These are phyloP conservation scores for Coemansia sp. DNA, from an alignment of 192 early-diverging fungal genomes.

Conservation along the genomic window DNA sequence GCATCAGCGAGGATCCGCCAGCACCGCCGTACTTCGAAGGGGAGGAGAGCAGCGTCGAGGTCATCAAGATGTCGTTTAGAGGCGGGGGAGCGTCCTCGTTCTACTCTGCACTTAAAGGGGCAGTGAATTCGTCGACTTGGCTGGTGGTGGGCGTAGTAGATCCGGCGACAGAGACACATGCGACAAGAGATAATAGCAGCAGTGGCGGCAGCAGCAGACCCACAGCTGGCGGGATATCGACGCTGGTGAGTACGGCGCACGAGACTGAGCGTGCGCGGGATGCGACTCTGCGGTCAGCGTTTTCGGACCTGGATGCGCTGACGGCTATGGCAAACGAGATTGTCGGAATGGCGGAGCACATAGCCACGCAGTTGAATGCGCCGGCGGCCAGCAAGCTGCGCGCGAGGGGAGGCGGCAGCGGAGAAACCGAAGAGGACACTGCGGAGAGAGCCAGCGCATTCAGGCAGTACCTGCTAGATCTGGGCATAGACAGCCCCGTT, in stretches of 20 bases:
- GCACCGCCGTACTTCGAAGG: neutral
- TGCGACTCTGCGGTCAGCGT: conserved; percentile 75
- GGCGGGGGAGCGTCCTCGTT: conserved; percentile 69
- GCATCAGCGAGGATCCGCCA: conserved; percentile 13
- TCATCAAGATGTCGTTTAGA: conserved; percentile 80
- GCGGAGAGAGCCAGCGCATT: conserved; percentile 37
- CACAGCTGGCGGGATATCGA: conserved; percentile 42
- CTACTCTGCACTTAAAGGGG: conserved; percentile 62
- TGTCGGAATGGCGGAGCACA: conserved; percentile 63
- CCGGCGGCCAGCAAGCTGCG: conserved; percentile 49
- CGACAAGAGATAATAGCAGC: neutral
- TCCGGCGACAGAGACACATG: neutral
- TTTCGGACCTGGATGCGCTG: conserved; percentile 85
- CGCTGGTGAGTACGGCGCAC: conserved; percentile 60
- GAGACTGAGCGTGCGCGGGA: conserved; percentile 67
- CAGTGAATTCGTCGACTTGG: conserved; percentile 67
- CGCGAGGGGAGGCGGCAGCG: conserved; percentile 13
- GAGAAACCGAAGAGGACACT: conserved; percentile 41
- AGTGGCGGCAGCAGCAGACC: conserved; percentile 22
- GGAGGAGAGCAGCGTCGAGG: conserved; percentile 12
- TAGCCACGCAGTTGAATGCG: conserved; percentile 54
- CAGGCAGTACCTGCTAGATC: conserved; percentile 71
- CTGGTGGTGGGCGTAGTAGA: conserved; percentile 18
- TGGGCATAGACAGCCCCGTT: conserved; percentile 90
- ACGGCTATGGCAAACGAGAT: conserved; percentile 90